Evolutionary conservation across 768 basidiomycete species (phyloP), one percentile per base, ranked within the genome.

Genomic region (Lentinula sp.): DNA sequence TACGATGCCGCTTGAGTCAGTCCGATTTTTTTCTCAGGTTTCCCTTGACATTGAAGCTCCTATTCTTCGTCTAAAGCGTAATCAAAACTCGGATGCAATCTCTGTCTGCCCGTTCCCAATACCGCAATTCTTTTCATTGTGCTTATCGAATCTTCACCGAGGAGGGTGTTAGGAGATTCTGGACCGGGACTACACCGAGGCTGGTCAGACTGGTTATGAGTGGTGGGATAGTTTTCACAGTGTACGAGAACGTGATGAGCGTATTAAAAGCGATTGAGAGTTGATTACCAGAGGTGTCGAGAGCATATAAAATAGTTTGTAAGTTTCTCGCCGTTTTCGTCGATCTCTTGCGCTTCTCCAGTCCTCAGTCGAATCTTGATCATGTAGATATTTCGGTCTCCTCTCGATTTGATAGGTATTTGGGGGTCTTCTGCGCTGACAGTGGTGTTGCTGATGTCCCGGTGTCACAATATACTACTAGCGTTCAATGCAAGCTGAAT

Each of bases 51-150:
- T 31, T 45, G 34, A 40, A 18, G 11, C 10, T 46, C n/a, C 49
- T 9, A 11, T 48, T 10, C 9, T 51, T 6, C 9, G 15, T 45
- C 23, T 15, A 37, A 65, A 96, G 94, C 69, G 95, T 98, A 34
- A 85, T 98, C 74, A 99, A 98, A 76, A 98, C 97, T 10, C 85
- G 96, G 28, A 99, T 98, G 97, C 97, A 99, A 73, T 88, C 93
- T 5, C 80, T 99, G 9, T 82, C 84, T 60, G 97, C 96, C 0
- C 79, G 84, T 9, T 74, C 79, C 23, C 88, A 94, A 62, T 99
- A 98, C 70, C 85, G 87, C 40, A 98, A 99, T 69, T 88, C 95
- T 2, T 91, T 98, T 76, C 95, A 98, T 67, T 98, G 96, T 66
- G 95, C 87, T 4, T 96, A 97, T 69, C 83, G 95, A 50, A 95